Conservation (phyloP, 2,329 filamentous ascomycete species). For the Aspergillus ibericus region DNA sequence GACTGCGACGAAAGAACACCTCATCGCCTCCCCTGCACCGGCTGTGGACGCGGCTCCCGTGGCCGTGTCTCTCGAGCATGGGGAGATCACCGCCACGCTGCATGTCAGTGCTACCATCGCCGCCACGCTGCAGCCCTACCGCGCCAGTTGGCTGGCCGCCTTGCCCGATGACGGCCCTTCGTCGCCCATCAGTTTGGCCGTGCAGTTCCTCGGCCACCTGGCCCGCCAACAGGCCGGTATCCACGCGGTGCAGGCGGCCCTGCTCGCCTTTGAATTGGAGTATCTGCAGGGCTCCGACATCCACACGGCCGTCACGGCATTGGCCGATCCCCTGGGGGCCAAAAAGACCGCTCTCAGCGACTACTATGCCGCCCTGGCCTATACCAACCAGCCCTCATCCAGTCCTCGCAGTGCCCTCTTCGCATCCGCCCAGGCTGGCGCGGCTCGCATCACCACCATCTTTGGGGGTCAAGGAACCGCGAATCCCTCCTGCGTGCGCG, state of each 20-base stretch:
- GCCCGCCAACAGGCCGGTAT: background rate
- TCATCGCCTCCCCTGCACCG: background rate
- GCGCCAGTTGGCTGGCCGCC: background rate
- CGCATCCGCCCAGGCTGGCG: background rate
- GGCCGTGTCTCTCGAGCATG: background rate
- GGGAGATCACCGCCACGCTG: background rate
- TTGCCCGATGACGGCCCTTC: background rate
- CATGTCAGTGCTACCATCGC: background rate
- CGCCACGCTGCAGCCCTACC: background rate
- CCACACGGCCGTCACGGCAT: background rate
- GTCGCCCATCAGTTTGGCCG: background rate
- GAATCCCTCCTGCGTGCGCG: background rate
- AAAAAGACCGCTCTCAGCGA: background rate
- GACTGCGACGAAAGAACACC: background rate
- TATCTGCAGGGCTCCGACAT: background rate
- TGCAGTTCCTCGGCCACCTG: background rate
- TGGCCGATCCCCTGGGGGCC: background rate
- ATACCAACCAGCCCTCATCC: background rate
- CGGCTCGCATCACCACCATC: background rate
- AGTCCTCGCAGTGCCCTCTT: background rate
- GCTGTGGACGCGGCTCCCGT: background rate
- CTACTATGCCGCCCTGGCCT: background rate
- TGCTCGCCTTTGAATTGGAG: background rate
- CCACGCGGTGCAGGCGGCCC: background rate
- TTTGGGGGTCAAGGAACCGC: conserved; percentile 1